phyloP scores from a whole-genome alignment of 2,329 filamentous ascomycete species.

The Aspergillus novoparasiticus region DNA sequence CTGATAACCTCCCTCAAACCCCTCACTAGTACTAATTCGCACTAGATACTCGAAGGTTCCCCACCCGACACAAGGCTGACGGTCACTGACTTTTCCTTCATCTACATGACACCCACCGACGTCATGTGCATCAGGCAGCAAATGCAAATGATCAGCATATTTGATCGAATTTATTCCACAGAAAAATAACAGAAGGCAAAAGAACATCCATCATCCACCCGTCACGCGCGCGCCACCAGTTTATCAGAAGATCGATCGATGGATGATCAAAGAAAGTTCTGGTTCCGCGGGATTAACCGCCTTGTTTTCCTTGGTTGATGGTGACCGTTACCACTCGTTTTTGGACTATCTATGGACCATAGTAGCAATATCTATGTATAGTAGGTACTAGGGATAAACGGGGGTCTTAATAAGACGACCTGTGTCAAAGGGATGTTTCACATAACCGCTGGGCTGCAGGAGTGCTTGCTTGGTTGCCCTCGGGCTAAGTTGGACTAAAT shows the following conservation, averaged over 20 bases:
- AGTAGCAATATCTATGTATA: not conserved
- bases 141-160: not conserved
- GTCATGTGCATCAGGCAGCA: not conserved
- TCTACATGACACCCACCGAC: not conserved
- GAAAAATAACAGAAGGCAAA: not conserved
- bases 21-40: not conserved
- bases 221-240: not conserved
- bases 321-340: not conserved
- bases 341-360: not conserved
- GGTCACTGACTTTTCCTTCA: not conserved
- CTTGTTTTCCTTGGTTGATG: constrained; percentile 15
- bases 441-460: not conserved
- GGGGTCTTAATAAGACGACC: not conserved
- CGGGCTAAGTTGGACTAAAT: not conserved
- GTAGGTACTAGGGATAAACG: not conserved
- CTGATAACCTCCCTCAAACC: not conserved
- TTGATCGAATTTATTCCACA: not conserved
- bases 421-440: not conserved
- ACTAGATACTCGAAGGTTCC: not conserved
- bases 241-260: constrained; percentile 1
- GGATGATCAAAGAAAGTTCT: constrained; percentile 5
- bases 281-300: constrained; percentile 21
- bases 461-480: not conserved
- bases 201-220: not conserved
- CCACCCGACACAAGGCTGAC: not conserved